Conservation (phyloP, 148 eudicot species). For the Pharnaceum exiguum region DNA sequence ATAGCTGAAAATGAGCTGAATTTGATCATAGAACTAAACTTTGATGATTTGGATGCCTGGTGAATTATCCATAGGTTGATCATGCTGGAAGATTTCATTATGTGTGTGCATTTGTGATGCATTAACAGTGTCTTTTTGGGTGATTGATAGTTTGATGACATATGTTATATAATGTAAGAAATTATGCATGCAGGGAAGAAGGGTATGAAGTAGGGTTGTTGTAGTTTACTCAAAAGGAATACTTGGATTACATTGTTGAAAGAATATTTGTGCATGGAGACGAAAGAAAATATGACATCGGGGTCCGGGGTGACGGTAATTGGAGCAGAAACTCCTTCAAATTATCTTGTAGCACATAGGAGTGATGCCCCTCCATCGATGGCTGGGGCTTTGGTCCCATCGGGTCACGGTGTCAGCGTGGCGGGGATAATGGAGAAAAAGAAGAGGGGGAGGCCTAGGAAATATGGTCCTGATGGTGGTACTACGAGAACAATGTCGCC, state of each 20-base stretch:
- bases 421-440: conserved; percentile 41
- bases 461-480: conserved; percentile 50
- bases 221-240: not conserved
- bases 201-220: conserved; percentile 1
- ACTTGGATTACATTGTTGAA: conserved; percentile 2
- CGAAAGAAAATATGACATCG: conserved; percentile 27
- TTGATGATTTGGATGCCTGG: no score
- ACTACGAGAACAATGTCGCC: conserved; percentile 29
- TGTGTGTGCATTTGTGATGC: no score
- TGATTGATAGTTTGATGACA: no score
- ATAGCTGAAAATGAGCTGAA: no score
- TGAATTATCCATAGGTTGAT: no score
- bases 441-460: conserved; percentile 75
- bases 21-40: no score
- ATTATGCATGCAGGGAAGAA: conserved; percentile 21
- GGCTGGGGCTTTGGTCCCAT: conserved; percentile 20
- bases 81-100: no score
- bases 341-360: conserved; percentile 51
- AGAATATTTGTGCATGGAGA: conserved; percentile 36
- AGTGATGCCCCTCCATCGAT: conserved; percentile 30
- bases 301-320: conserved; percentile 54
- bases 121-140: no score
- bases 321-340: conserved; percentile 50
- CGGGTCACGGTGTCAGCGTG: conserved; percentile 20
- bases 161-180: no score